Evolutionary conservation across 106 monocot species (phyloP).

Genomic region (Vanilla planifolia): DNA sequence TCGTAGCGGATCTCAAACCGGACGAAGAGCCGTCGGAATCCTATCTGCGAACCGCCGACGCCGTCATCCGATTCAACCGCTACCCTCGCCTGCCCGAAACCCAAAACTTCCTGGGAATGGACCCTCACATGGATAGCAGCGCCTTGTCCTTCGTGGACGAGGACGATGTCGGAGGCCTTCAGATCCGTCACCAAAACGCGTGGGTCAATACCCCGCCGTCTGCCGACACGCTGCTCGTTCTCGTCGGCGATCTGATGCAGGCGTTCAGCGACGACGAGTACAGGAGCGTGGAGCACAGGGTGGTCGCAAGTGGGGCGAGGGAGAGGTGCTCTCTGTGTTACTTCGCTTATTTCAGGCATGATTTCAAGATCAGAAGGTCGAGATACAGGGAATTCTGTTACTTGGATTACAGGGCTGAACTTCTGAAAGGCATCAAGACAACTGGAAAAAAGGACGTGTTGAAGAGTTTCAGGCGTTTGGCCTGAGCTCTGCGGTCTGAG

Average conservation of each 20-base stretch:
- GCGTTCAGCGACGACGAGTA: slow-evolving; percentile 58
- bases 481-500: too few species aligned
- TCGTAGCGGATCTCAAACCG: slow-evolving; percentile 25
- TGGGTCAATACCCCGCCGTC: slow-evolving; percentile 43
- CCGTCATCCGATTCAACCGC: slow-evolving; percentile 39
- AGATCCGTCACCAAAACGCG: slow-evolving; percentile 25
- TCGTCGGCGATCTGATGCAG: slow-evolving; percentile 67
- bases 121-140: slow-evolving; percentile 69
- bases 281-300: slow-evolving; percentile 60
- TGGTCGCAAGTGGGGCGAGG: slow-evolving; percentile 21
- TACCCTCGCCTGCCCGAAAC: slow-evolving; percentile 37
- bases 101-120: slow-evolving; percentile 37
- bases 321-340: slow-evolving; percentile 70
- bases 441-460: slow-evolving; percentile 56
- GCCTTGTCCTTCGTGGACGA: slow-evolving; percentile 38
- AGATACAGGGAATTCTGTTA: slow-evolving; percentile 52
- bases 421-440: slow-evolving; percentile 42
- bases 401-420: slow-evolving; percentile 44
- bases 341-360: slow-evolving; percentile 56
- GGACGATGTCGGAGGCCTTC: slow-evolving; percentile 53
- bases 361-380: slow-evolving; percentile 25
- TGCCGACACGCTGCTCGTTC: slow-evolving; percentile 39
- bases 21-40: slow-evolving; percentile 1
- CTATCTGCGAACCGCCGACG: slow-evolving; percentile 28
- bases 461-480: slow-evolving; percentile 32